Base-by-base conservation (phyloP, 495 filamentous ascomycete genomes). In the Oleoguttula mirabilis region DNA sequence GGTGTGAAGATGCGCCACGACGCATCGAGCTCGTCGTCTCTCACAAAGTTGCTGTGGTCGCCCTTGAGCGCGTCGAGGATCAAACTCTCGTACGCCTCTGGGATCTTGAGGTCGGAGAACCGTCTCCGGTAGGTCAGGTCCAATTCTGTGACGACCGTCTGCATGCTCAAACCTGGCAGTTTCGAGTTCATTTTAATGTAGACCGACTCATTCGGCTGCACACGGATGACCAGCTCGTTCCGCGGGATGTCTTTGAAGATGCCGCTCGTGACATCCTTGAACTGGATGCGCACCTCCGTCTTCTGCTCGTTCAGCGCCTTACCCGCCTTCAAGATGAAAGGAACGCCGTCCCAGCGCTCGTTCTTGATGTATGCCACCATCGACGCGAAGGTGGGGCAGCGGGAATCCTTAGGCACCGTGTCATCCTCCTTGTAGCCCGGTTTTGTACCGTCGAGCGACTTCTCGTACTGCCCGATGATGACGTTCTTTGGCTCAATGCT, bases 101-200 rank as follows among this genome's bases (percentile, higher is more conserved):
- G 92, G 47, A 99, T 99, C 76, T 96, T 96, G 31, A 99, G 76
- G 64, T 99, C 92, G 22, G 88, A 95, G 75, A 99, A 99, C 42
- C 92, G 84, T 59, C 92, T 80, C 59, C 92, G 78, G 70, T 99
- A 99, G 41, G 92, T 99, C 54, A 99, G 73, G 60, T 99, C 92
- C 43, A 99, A 80, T 70, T 99, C 92, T 33, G 92, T 99, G 49
- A 95, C 88, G 16, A 95, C 92, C 12, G 92, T 99, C 73, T 99
- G 92, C 90, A 95, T 99, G 66, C 85, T 95, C 57, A 99, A 70
- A 56, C 92, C 92, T 17, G 92, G 92, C 37, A 96, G 70, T 71
- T 99, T 99, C 8, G 88, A 95, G 79, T 99, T 99, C 92, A 96
- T 99, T 79, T 99, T 99, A 66, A 95, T 94, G 71, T 99, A 99